Evolutionary conservation across 768 basidiomycete species (phyloP).

Genomic region (Boletus patriciae): DNA sequence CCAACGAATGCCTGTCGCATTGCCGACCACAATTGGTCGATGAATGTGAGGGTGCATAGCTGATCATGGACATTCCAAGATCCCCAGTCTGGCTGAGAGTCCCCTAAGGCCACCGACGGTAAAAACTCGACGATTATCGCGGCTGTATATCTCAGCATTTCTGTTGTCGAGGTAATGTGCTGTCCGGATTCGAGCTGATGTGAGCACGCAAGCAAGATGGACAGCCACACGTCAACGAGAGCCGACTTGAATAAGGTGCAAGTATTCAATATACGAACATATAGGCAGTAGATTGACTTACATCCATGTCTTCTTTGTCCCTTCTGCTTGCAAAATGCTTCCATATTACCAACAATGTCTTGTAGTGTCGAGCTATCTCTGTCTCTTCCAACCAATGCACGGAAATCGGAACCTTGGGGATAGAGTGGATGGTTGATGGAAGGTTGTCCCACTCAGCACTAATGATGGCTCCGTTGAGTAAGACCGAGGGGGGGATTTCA

Average conservation of each 20-base stretch:
- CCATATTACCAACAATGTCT: conserved; percentile 42
- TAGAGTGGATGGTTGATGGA: conserved; percentile 25
- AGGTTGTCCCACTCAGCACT: conserved; percentile 28
- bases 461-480: conserved; percentile 50
- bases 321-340: conserved; percentile 23
- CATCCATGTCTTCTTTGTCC: conserved; percentile 22
- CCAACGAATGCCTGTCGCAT: conserved; percentile 49
- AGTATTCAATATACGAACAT: conserved; percentile 5
- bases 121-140: conserved; percentile 40
- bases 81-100: conserved; percentile 18
- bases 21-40: conserved; percentile 51
- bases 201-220: conserved; percentile 52
- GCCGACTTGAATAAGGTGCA: conserved; percentile 31
- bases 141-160: conserved; percentile 37
- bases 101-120: conserved; percentile 3
- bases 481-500: conserved; percentile 30
- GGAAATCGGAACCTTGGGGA: conserved; percentile 24
- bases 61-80: conserved; percentile 34
- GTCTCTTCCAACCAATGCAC: conserved; percentile 38
- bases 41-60: conserved; percentile 37
- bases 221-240: conserved; percentile 52
- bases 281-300: conserved; percentile 18
- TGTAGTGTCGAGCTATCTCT: conserved; percentile 43
- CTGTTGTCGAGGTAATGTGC: conserved; percentile 36
- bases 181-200: conserved; percentile 41